Base-by-base conservation (phyloP, 306 rosid genomes). In the Ormosia semicastrata region DNA sequence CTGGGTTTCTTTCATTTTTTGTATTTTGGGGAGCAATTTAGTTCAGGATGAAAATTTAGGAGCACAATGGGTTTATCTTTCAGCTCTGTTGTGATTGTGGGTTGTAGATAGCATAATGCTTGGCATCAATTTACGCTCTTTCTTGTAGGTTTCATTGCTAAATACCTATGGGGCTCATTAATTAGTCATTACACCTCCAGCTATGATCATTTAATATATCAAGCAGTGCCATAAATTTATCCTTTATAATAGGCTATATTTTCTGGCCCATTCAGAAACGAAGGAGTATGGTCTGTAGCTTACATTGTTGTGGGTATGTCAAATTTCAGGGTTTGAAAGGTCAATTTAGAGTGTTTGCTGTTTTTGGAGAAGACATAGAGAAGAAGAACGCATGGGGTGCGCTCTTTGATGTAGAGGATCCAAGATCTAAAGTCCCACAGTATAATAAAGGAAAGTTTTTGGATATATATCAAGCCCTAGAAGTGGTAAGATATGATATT, bases 381-480 rank as follows among this genome's bases (percentile, higher is more conserved):
- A 93, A 88, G 89, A 95, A 90, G 89, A 88, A 84, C 83, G 69
- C 73, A 17, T 95, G 98, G 99, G 88, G 94, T 44, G 57, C 96
- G 15, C 83, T 95, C 6, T 95, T 95, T 84, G 93, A 95, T 60
- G 97, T 95, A 71, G 93, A 95, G 85, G 99, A 93, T 83, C 99
- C 98, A 0, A 93, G 99, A 68, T 80, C 93, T 4, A 95, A 89
- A 85, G 81, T 83, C 18, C 93, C 92, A 5, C 92, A 81, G 75
- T 47, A 67, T 70, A 91, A 67, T 70, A 91, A 95, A 83, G 93
- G 98, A 54, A 95, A 95, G 83, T 78, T 93, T 82, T 79, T 92
- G 87, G 97, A 95, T 81, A 83, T 81, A 53, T 60, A 86, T 63
- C 96, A 93, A 89, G 99, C 98, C 32, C 74, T 92, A 41, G 98